Conservation (phyloP, 225 moss, liverwort and hornwort species). For the Rhytidiadelphus loreus region DNA sequence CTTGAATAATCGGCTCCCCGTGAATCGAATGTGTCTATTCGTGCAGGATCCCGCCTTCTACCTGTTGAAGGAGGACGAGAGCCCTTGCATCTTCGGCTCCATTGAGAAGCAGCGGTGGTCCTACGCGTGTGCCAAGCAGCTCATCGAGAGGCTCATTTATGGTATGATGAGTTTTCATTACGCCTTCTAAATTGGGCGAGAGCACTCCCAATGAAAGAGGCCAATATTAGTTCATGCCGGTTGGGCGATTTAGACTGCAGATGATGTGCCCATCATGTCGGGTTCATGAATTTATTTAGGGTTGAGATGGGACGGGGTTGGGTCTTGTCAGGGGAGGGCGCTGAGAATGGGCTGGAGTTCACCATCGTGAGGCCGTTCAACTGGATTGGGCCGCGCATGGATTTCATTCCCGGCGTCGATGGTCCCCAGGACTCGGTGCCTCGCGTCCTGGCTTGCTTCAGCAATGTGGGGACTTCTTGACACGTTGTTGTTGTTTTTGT, state of each 20-base stretch:
- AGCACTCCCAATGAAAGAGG: background rate
- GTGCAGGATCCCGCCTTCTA: slow-evolving; percentile 20
- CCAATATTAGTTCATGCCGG: background rate
- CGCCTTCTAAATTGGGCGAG: background rate
- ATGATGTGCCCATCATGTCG: background rate
- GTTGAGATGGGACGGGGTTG: background rate
- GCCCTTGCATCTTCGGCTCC: slow-evolving; percentile 45
- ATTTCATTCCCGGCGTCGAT: slow-evolving; percentile 61
- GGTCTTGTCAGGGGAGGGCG: slow-evolving; percentile 25
- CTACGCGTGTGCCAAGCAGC: slow-evolving; percentile 50
- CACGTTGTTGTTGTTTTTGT: background rate
- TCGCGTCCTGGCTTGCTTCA: slow-evolving; percentile 61
- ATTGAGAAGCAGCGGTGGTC: slow-evolving; percentile 57
- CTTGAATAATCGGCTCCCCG: background rate
- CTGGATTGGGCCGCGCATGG: slow-evolving; percentile 48
- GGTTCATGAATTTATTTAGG: background rate
- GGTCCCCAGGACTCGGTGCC: slow-evolving; percentile 53
- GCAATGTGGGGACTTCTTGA: slow-evolving; percentile 10
- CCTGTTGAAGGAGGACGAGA: slow-evolving; percentile 35
- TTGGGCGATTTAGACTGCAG: background rate
- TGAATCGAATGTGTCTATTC: background rate
- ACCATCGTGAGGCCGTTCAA: slow-evolving; percentile 53
- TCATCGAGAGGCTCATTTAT: slow-evolving; percentile 40
- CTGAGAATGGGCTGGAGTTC: slow-evolving; percentile 37
- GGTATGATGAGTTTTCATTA: background rate